phyloP scores from a whole-genome alignment of 352 stramenopile species.

The Phytopythium mirpurense region DNA sequence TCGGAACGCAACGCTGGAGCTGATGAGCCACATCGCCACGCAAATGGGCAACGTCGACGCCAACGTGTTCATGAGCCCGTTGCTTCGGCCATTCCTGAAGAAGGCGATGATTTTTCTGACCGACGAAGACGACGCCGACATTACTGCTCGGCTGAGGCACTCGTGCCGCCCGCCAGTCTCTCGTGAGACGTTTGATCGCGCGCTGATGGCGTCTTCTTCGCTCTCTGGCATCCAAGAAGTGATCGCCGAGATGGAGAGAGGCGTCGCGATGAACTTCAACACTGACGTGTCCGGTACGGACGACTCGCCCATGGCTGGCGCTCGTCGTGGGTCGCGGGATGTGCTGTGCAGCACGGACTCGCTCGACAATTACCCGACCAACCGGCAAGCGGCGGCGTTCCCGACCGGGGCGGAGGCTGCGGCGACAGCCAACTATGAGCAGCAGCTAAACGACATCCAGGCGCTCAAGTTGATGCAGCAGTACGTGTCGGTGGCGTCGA shows the following conservation, averaged over 20 bases:
- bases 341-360: conserved; percentile 64
- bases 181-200: conserved; percentile 80
- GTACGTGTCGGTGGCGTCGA: conserved; percentile 84
- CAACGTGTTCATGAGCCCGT: conserved; percentile 89
- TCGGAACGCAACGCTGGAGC: conserved; percentile 72
- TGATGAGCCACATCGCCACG: conserved; percentile 82
- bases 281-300: neutral
- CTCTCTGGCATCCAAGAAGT: conserved; percentile 39
- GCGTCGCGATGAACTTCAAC: conserved; percentile 7
- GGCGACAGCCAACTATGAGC: conserved; percentile 37
- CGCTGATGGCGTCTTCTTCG: conserved; percentile 59
- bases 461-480: conserved; percentile 83
- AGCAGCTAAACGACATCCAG: conserved; percentile 72
- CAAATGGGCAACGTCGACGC: conserved; percentile 88
- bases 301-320: neutral
- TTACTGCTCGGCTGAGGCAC: conserved; percentile 51
- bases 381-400: conserved; percentile 6
- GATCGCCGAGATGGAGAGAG: conserved; percentile 49
- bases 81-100: conserved; percentile 87
- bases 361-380: conserved; percentile 47
- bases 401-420: neutral
- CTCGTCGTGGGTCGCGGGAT: conserved; percentile 28
- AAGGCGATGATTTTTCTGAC: conserved; percentile 80
- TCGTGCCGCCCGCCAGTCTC: conserved; percentile 68
- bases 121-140: conserved; percentile 44